Percentiles rank a stretch among this genome's conserved stretches.
Conservation (phyloP, 441 rosid genomes). For the Sinapis alba region DNA sequence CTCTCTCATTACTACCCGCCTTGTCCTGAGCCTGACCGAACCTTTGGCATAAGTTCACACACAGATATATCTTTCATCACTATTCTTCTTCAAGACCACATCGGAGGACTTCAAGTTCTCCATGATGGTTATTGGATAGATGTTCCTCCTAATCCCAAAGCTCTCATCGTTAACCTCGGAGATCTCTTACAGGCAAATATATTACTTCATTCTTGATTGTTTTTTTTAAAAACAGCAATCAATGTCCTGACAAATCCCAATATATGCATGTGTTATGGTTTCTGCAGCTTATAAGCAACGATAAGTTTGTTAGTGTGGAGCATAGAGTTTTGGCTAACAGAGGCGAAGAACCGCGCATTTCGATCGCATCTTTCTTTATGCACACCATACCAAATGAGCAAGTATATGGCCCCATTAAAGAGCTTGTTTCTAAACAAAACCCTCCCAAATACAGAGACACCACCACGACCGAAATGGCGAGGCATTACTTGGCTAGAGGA, state of each 20-base stretch:
- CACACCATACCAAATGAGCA: not conserved
- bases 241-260: not conserved
- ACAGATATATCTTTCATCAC: slow-evolving; percentile 55
- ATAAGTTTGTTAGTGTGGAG: slow-evolving; percentile 38
- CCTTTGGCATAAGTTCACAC: slow-evolving; percentile 51
- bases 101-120: slow-evolving; percentile 22
- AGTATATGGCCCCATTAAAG: slow-evolving; percentile 41
- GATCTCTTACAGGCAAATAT: slow-evolving; percentile 21
- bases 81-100: slow-evolving; percentile 41
- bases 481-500: slow-evolving; percentile 35
- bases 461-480: slow-evolving; percentile 34
- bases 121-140: slow-evolving; percentile 26
- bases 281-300: not conserved
- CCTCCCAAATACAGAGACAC: slow-evolving; percentile 48
- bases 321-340: slow-evolving; percentile 42
- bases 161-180: slow-evolving; percentile 23
- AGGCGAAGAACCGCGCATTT: slow-evolving; percentile 32
- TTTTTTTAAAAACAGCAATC: not conserved
- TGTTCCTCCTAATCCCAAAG: slow-evolving; percentile 18
- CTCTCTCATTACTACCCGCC: slow-evolving; percentile 59
- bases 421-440: slow-evolving; percentile 42
- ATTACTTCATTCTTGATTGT: not conserved
- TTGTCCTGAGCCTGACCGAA: slow-evolving; percentile 60
- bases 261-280: not conserved
- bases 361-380: slow-evolving; percentile 38